Percentiles rank a stretch among this genome's conserved stretches.
Conservation (phyloP, 1,139 yeast species). For the Taiozyma onychis region DNA sequence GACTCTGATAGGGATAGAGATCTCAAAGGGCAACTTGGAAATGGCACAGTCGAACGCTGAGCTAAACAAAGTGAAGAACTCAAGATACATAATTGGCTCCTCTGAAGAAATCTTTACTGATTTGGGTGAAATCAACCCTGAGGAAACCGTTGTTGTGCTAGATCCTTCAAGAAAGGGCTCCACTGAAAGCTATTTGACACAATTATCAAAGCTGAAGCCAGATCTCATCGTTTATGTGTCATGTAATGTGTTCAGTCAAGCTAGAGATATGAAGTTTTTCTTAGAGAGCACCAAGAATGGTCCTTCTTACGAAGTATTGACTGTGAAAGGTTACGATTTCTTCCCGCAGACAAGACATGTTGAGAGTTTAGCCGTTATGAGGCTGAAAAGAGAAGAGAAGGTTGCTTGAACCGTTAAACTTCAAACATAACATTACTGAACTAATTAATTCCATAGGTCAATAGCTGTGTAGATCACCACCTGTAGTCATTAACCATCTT, state of each 20-base stretch:
- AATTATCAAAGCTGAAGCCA: constrained; percentile 65
- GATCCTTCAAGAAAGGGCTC: constrained; percentile 93
- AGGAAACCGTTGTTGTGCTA: constrained; percentile 71
- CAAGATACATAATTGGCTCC: constrained; percentile 68
- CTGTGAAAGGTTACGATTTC: constrained; percentile 78
- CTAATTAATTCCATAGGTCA: too few relatives aligned
- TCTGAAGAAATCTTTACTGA: constrained; percentile 70
- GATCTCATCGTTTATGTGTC: constrained; percentile 72
- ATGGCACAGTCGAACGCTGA: constrained; percentile 70
- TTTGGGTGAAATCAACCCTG: constrained; percentile 32
- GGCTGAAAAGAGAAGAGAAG: constrained; percentile 2
- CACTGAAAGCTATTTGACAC: constrained; percentile 67
- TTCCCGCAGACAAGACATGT: constrained; percentile 92
- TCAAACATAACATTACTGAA: too few relatives aligned
- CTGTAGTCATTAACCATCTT: not conserved
- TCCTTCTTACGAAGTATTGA: constrained; percentile 46
- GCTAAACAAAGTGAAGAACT: constrained; percentile 54
- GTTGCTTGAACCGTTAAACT: not conserved
- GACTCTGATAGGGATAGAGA: constrained; percentile 76
- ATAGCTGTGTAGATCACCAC: not conserved
- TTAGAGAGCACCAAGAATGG: constrained; percentile 44
- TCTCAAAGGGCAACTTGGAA: constrained; percentile 70
- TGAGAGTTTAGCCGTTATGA: constrained; percentile 73
- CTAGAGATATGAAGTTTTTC: constrained; percentile 73
- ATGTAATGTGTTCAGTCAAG: constrained; percentile 87